phyloP scores from a whole-genome alignment of 1,284 basidiomycete species.

The Trichosporon asahii region DNA sequence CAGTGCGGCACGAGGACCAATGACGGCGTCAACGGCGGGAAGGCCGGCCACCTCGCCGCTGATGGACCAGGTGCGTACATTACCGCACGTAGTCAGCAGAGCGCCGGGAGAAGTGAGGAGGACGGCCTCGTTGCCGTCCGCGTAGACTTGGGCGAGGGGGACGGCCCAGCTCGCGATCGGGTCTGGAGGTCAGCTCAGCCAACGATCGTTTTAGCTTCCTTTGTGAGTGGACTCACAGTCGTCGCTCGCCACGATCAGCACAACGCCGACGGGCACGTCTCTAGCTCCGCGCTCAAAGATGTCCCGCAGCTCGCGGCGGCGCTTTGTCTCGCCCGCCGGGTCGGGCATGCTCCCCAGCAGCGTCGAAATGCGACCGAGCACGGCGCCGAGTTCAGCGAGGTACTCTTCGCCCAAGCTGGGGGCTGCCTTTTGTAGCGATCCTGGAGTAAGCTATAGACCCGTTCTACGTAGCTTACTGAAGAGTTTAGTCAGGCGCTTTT shows the following conservation, averaged over 20 bases:
- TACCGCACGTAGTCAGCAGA: not conserved
- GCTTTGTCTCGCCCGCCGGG: not conserved
- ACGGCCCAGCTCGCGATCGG: slow-evolving; percentile 3
- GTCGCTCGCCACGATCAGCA: not conserved
- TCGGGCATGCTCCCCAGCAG: not conserved
- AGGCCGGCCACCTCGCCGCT: not conserved
- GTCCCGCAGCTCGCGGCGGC: not conserved
- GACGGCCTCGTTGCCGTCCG: not conserved
- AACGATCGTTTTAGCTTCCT: no score
- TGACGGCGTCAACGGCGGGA: not conserved
- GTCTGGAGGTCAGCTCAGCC: not conserved
- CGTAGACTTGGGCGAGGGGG: not conserved
- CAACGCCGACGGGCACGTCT: not conserved
- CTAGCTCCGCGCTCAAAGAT: not conserved
- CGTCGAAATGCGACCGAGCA: not conserved
- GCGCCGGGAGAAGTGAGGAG: not conserved
- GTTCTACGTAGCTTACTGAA: not conserved
- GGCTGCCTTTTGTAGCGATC: not conserved
- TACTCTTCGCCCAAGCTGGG: not conserved
- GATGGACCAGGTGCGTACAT: not conserved
- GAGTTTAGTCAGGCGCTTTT: not conserved
- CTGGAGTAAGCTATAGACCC: not conserved
- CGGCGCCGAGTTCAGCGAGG: not conserved
- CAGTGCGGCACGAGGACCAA: not conserved
- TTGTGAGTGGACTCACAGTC: not conserved